Base-by-base conservation (phyloP, 179 eudicot species). In the Spinacia oleracea region DNA sequence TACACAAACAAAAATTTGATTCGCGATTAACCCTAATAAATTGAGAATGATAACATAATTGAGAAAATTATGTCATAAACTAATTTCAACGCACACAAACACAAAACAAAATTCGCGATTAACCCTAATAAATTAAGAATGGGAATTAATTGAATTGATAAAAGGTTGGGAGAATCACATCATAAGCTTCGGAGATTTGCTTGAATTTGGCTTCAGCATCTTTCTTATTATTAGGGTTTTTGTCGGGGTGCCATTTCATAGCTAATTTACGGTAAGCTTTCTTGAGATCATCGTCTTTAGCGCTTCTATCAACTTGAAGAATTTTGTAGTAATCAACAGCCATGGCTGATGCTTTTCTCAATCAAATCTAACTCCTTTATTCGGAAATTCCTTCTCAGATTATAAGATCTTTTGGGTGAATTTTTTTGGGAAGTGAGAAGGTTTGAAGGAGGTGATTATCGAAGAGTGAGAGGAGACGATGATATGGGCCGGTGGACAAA, bases 211-310 rank as follows among this genome's bases (percentile, higher is more conserved):
- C 90, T 73, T 93, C 98, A 58, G 98, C 93, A 7, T 92, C 91
- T 75, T 86, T 89, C 77, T 93, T 93, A 87, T 83, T 89, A 76
- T 87, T 93, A 82, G 98, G 98, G 92, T 93, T 93, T 76, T 93
- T 93, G 76, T 93, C 98, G 4, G 98, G 98, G 40, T 92, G 98
- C 97, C 98, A 93, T 70, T 92, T 93, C 97, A 93, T 93, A 50
- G 97, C 98, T 60, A 93, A 91, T 80, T 93, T 93, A 8, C 98
- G 89, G 76, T 93, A 93, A 12, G 98, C 94, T 72, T 93, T 92
- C 81, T 93, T 93, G 77, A 93, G 85, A 84, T 93, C 97, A 81
- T 93, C 98, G 18, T 93, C 98, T 72, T 86, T 93, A 42, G 98
- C 92, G 75, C 70, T 87, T 27, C 92, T 81, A 78, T 93, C 98